Evolutionary conservation across 768 basidiomycete genomes (phyloP).

Genomic region (Russula brevipes): DNA sequence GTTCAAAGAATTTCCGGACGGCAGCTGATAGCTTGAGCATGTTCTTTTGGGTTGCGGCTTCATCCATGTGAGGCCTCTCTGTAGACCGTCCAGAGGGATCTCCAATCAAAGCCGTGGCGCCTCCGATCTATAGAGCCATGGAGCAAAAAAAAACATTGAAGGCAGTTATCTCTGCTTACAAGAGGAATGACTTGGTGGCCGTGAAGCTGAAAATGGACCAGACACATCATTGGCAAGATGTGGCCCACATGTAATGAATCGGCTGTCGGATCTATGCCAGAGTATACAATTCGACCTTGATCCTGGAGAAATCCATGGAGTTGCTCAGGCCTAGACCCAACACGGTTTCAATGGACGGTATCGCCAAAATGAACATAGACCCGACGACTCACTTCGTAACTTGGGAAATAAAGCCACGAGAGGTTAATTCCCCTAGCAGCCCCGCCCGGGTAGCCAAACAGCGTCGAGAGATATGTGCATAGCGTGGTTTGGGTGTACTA

Average conservation of each 20-base stretch:
- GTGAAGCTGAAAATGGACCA: conserved; percentile 83
- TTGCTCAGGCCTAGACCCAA: conserved; percentile 19
- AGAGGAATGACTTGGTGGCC: conserved; percentile 82
- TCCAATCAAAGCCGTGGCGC: conserved; percentile 93
- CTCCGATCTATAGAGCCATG: conserved; percentile 66
- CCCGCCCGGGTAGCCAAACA: neutral
- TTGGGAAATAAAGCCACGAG: conserved; percentile 24
- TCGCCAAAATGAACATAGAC: neutral
- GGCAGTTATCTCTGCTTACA: conserved; percentile 43
- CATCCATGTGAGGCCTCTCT: conserved; percentile 69
- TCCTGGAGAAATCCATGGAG: conserved; percentile 15
- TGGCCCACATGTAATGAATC: conserved; percentile 89
- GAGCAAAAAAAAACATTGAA: neutral
- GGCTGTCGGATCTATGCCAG: conserved; percentile 92
- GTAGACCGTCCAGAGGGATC: conserved; percentile 88
- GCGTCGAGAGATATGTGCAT: neutral
- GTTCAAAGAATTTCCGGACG: conserved; percentile 66
- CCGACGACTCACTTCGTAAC: conserved; percentile 19
- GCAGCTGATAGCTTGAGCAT: conserved; percentile 55
- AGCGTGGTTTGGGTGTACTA: neutral
- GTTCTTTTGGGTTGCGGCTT: conserved; percentile 58
- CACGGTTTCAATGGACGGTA: neutral
- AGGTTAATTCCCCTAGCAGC: conserved; percentile 16
- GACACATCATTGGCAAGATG: conserved; percentile 77
- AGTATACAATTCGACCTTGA: conserved; percentile 57